Conservation (phyloP, 176 grass and related monocot species). For the Lolium perenne region DNA sequence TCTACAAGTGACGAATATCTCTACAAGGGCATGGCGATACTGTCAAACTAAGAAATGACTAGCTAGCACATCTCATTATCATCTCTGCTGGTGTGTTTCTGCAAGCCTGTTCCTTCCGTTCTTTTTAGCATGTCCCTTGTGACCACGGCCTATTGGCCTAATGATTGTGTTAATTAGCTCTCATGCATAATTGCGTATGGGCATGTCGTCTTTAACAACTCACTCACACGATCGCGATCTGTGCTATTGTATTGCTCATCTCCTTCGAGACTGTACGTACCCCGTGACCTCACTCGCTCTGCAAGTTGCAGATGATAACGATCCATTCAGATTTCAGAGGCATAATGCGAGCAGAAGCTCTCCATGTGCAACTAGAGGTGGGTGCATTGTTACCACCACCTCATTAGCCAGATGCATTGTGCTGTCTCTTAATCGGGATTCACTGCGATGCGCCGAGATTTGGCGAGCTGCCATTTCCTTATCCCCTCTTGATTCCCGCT, state of each 20-base stretch:
- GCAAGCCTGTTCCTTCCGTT: too few relatives aligned
- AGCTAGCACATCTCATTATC: too few relatives aligned
- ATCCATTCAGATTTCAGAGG: neutral
- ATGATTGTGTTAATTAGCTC: too few relatives aligned
- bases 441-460: too few relatives aligned
- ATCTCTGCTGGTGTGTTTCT: too few relatives aligned
- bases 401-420: neutral
- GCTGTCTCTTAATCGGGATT: neutral
- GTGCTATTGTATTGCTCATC: neutral
- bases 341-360: neutral
- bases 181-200: slow-evolving; percentile 28
- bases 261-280: slow-evolving; percentile 10
- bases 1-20: too few relatives aligned
- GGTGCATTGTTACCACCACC: neutral
- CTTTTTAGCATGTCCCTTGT: too few relatives aligned
- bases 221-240: slow-evolving; percentile 27
- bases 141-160: too few relatives aligned
- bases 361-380: neutral
- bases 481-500: too few relatives aligned
- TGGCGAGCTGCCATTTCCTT: too few relatives aligned
- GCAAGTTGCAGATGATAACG: neutral
- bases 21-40: too few relatives aligned
- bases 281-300: slow-evolving; percentile 17
- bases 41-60: too few relatives aligned
- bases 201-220: neutral